Conservation (phyloP, 345 rosid genomes). For the Eucalyptus viminalis region DNA sequence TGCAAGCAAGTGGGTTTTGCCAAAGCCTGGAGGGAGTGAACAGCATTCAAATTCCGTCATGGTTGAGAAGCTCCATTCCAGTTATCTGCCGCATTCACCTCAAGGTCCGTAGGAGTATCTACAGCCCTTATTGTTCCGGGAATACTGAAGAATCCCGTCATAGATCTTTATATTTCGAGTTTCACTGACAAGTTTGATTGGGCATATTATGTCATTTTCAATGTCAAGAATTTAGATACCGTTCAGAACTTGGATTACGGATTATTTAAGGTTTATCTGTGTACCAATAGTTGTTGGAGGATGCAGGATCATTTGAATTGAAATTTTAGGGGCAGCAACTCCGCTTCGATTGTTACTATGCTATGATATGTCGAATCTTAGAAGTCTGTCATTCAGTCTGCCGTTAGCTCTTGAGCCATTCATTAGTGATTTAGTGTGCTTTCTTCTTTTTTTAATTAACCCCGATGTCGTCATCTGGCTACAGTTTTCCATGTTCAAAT, state of each 20-base stretch:
- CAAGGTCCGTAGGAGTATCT: background rate
- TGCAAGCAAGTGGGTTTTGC: background rate
- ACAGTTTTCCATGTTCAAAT: background rate
- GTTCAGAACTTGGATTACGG: background rate
- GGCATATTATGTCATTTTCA: background rate
- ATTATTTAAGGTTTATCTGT: background rate
- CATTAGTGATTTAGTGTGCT: background rate
- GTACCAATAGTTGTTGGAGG: conserved; percentile 81
- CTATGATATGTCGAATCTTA: background rate
- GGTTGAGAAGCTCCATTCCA: background rate
- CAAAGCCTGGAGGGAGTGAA: background rate
- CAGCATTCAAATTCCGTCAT: background rate
- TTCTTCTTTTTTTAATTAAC: background rate
- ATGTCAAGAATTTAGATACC: background rate
- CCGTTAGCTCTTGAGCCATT: background rate
- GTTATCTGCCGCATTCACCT: background rate
- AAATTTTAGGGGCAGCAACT: conserved; percentile 24
- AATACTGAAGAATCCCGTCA: background rate
- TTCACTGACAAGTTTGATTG: background rate
- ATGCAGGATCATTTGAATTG: conserved; percentile 16
- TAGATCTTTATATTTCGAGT: background rate
- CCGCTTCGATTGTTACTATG: background rate
- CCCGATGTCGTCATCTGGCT: background rate
- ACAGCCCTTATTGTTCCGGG: background rate
- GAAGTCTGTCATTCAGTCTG: background rate